These are phyloP conservation scores for Citrus maxima DNA, from an alignment of 345 rosid species.

Conservation along the genomic window DNA sequence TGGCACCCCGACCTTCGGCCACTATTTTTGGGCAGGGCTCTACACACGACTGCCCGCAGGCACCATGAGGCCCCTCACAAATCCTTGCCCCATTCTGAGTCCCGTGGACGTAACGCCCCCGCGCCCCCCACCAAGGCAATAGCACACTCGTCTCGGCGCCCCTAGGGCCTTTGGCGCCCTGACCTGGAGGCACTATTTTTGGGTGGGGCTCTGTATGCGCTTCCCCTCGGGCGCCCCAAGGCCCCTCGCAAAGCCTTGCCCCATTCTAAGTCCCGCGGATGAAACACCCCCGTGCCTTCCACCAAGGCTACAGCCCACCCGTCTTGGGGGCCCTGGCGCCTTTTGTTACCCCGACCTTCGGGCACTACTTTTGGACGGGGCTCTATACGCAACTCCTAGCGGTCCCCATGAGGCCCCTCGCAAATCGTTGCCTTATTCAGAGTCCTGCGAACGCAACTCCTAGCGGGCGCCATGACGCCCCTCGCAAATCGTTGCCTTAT, in stretches of 20 bases:
- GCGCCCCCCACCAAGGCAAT: accelerated
- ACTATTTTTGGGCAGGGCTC: accelerated
- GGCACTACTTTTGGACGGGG: accelerated
- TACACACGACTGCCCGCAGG: accelerated
- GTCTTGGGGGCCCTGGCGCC: too few species aligned
- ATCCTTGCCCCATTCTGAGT: accelerated
- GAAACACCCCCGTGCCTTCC: accelerated
- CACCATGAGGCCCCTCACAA: accelerated
- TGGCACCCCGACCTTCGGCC: too few species aligned
- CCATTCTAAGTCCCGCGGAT: accelerated
- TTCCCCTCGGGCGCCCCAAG: accelerated
- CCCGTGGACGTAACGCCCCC: accelerated
- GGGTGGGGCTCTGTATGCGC: accelerated
- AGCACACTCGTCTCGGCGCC: too few species aligned
- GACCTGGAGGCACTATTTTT: too few species aligned
- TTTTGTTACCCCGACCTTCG: too few species aligned
- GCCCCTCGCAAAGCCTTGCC: accelerated
- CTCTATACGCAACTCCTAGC: accelerated
- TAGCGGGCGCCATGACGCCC: too few species aligned
- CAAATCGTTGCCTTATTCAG: too few species aligned
- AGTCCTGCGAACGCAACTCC: too few species aligned
- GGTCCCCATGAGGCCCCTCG: too few species aligned
- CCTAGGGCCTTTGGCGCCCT: too few species aligned
- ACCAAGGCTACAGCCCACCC: too few species aligned
- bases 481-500: too few species aligned